Base-by-base conservation (phyloP, 2,329 filamentous ascomycete genomes). In the Chaetomiaceae sp. region DNA sequence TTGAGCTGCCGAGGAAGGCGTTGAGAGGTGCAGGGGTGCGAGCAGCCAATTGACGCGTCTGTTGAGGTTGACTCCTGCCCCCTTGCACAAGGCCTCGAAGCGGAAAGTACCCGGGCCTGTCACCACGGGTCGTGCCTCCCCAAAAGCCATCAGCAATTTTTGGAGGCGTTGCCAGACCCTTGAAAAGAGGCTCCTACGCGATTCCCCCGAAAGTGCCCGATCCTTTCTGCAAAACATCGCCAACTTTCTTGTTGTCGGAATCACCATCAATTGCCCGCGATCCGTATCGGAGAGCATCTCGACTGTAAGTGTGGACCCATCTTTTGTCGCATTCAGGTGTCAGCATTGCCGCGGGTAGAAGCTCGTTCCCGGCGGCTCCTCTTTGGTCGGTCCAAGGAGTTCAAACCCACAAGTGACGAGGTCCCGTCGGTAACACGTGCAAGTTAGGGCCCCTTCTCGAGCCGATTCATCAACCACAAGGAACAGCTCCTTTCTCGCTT, bases 1-100 rank as follows among this genome's bases (percentile, higher is more conserved):
- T 62, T 62, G 60, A 59, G 60, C 36, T 55, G 53, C 59, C 51
- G 55, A 58, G 55, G 57, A 49, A 55, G 53, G 56, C 47, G 59
- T 62, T 60, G 59, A 56, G 53, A 11, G 43, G 7, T 11, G 12
- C 53, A 58, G 47, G 47, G 55, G 47, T 54, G 47, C 3, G 3
- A 14, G 22, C 47, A 38, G 55, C 57, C 54, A 57, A 58, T 59
- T 38, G 36, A 39, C n/a, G 23, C 42, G 48, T 53, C 47, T 56
- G 59, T 58, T 60, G 54, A 58, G 59, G 40, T 40, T 46, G 43
- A 50, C 47, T 33, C n/a, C 9, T 40, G 20, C 38, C 27, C 47
- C 47, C 54, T 33, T 46, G 51, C 44, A 47, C 37, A 8, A 27
- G n/a, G n/a, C n/a, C n/a, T n/a, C n/a, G n/a, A n/a, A n/a, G n/a